A percentile compares a stretch with the other conserved stretches of the same genome.
Conservation (phyloP, 164 flowering plant genomes). For the Vitis vinifera region DNA sequence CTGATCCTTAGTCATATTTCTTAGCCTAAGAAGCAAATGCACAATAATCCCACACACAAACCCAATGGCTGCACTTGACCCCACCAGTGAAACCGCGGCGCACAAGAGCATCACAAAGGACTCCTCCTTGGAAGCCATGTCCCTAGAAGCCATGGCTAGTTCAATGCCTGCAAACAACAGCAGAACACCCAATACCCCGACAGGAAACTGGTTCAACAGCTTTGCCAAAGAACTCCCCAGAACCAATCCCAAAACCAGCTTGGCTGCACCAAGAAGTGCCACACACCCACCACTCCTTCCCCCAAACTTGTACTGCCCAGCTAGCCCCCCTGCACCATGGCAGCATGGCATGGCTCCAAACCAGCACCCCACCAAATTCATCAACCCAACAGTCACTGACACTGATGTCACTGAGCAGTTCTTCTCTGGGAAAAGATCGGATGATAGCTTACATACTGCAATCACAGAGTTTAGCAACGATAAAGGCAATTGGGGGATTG, state of each 20-base stretch:
- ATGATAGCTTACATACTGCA: slow-evolving; percentile 63
- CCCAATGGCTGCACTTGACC: slow-evolving; percentile 78
- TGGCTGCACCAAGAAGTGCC: slow-evolving; percentile 64
- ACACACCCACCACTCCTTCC: slow-evolving; percentile 87
- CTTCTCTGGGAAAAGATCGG: slow-evolving; percentile 69
- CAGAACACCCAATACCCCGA: slow-evolving; percentile 75
- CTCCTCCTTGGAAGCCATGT: slow-evolving; percentile 55
- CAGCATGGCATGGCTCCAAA: slow-evolving; percentile 88
- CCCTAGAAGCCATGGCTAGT: slow-evolving; percentile 75
- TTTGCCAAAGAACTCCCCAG: slow-evolving; percentile 64
- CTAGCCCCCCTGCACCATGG: slow-evolving; percentile 87
- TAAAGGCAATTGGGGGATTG: slow-evolving; percentile 73
- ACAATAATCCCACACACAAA: slow-evolving; percentile 58
- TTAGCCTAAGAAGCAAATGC: slow-evolving; percentile 44
- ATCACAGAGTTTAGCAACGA: slow-evolving; percentile 73
- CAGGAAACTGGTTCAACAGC: slow-evolving; percentile 65
- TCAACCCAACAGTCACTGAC: slow-evolving; percentile 62
- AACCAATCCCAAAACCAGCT: slow-evolving; percentile 62
- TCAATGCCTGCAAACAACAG: slow-evolving; percentile 86
- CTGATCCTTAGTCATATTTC: slow-evolving; percentile 19
- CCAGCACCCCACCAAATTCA: slow-evolving; percentile 84
- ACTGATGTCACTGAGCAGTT: slow-evolving; percentile 56
- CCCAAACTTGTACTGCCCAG: slow-evolving; percentile 89
- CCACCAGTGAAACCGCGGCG: slow-evolving; percentile 69
- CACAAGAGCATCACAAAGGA: slow-evolving; percentile 67